Percentiles rank a stretch among this genome's conserved stretches.
Evolutionary conservation across 2,329 filamentous ascomycete genomes (phyloP).

Genomic region (Beauveria scarabaeidicola): DNA sequence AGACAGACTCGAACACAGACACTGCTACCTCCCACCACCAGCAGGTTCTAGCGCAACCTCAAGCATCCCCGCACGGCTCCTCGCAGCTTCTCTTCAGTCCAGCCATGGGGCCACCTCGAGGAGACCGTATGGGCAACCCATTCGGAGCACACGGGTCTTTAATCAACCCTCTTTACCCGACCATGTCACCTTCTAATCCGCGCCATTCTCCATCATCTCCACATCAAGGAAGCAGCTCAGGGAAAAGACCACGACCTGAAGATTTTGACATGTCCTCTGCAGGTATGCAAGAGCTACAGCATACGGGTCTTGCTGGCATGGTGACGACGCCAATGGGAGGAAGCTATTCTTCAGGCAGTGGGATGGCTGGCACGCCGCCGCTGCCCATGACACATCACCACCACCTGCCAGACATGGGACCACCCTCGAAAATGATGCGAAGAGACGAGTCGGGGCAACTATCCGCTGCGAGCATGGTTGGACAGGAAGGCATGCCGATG

Average conservation of each 20-base stretch:
- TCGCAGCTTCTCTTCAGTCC: slow-evolving; percentile 11
- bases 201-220: slow-evolving; percentile 22
- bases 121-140: slow-evolving; percentile 46
- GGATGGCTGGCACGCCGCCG: slow-evolving; percentile 16
- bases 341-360: slow-evolving; percentile 33
- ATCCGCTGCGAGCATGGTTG: slow-evolving; percentile 75
- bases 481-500: slow-evolving; percentile 76
- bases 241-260: slow-evolving; percentile 48
- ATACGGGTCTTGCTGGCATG: slow-evolving; percentile 47
- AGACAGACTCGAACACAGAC: slow-evolving; percentile 4
- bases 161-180: slow-evolving; percentile 43
- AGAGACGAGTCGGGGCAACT: slow-evolving; percentile 43
- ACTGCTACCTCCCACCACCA: not conserved
- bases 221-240: slow-evolving; percentile 22
- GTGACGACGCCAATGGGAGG: slow-evolving; percentile 44
- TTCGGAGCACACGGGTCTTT: slow-evolving; percentile 42
- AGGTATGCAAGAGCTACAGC: slow-evolving; percentile 43
- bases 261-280: slow-evolving; percentile 49
- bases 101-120: slow-evolving; percentile 44
- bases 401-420: slow-evolving; percentile 64
- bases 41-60: slow-evolving; percentile 8
- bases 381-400: slow-evolving; percentile 51
- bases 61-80: slow-evolving; percentile 8
- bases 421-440: slow-evolving; percentile 59
- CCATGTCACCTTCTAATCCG: slow-evolving; percentile 33